phyloP scores from a whole-genome alignment of 768 basidiomycete species.

The Boletellus emodensis region DNA sequence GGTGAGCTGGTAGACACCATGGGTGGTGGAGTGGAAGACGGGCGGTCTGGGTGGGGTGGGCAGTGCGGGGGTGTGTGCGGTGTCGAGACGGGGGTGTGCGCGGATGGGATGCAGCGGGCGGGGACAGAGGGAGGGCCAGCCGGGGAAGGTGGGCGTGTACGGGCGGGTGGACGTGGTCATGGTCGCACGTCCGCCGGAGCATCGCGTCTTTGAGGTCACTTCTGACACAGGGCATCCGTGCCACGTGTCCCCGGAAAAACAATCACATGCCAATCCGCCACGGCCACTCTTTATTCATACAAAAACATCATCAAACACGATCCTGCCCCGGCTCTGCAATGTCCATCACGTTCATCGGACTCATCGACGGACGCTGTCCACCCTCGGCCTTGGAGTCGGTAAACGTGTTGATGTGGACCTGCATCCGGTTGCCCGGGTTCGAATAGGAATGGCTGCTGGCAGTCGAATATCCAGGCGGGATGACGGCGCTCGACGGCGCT shows the following conservation, averaged over 20 bases:
- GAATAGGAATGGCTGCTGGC: too few species aligned
- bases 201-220: too few species aligned
- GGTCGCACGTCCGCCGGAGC: too few species aligned
- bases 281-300: too few species aligned
- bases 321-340: constrained; percentile 8
- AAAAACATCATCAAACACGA: not conserved
- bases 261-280: too few species aligned
- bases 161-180: constrained; percentile 13
- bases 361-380: not conserved
- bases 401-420: not conserved
- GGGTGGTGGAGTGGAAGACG: constrained; percentile 17
- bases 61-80: constrained; percentile 10
- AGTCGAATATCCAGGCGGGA: not conserved
- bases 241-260: too few species aligned
- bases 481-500: not conserved
- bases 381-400: not conserved
- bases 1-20: constrained; percentile 20
- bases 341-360: not conserved
- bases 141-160: constrained; percentile 13
- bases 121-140: constrained; percentile 21
- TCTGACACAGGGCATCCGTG: too few species aligned
- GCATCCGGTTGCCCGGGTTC: not conserved
- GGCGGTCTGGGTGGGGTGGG: constrained; percentile 18
- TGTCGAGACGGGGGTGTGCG: constrained; percentile 11
- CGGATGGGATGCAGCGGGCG: constrained; percentile 17